Conservation (phyloP, 1,284 basidiomycete genomes). For the Fistulina hepatica region DNA sequence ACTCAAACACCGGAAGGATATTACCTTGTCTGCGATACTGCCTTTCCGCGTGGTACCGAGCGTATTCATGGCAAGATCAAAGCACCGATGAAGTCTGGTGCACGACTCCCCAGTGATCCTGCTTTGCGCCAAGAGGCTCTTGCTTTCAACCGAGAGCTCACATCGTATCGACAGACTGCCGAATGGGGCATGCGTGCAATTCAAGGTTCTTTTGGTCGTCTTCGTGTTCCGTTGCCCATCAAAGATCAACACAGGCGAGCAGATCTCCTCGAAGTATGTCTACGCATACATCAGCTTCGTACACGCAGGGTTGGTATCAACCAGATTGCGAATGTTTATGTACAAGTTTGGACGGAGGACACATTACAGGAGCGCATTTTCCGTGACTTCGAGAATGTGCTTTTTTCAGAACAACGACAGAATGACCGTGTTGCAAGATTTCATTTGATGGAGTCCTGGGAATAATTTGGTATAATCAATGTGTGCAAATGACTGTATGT, state of each 20-base stretch:
- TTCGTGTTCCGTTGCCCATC: conserved; percentile 25
- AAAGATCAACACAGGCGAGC: conserved; percentile 12
- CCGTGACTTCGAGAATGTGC: conserved; percentile 19
- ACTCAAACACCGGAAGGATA: conserved; percentile 20
- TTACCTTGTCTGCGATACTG: conserved; percentile 28
- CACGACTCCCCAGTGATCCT: conserved; percentile 15
- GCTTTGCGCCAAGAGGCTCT: conserved; percentile 13
- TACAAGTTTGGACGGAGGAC: conserved; percentile 21
- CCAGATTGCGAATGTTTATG: conserved; percentile 26
- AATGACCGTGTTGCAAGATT: conserved; percentile 23
- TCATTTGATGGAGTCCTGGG: too few species aligned
- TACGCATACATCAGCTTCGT: conserved; percentile 23
- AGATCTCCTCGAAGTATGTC: conserved; percentile 21
- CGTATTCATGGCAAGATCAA: conserved; percentile 20
- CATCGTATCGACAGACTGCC: conserved; percentile 27
- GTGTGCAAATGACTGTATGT: neutral
- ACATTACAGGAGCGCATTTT: conserved; percentile 18
- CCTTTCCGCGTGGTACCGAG: conserved; percentile 21
- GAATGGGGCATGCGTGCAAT: conserved; percentile 32
- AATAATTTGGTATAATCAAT: neutral
- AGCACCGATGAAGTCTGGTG: conserved; percentile 25
- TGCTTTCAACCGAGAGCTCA: conserved; percentile 19
- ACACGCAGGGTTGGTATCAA: conserved; percentile 24
- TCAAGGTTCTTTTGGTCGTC: conserved; percentile 30
- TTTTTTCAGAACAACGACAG: conserved; percentile 20